Base-by-base conservation (phyloP, 2,329 filamentous ascomycete genomes). In the Colletotrichum melonis region DNA sequence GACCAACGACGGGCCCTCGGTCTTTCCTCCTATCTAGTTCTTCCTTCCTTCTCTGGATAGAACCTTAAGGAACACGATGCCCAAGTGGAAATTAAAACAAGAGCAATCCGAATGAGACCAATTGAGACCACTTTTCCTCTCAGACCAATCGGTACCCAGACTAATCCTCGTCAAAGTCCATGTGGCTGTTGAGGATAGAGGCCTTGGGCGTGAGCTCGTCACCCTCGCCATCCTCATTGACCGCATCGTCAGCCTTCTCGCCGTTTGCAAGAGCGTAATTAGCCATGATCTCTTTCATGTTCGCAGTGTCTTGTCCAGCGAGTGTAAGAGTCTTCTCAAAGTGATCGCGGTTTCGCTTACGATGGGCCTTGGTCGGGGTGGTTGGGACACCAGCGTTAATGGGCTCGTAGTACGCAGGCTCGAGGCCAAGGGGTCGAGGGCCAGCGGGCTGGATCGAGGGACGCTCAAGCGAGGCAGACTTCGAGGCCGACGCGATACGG, bases 251-350 rank as follows among this genome's bases (percentile, higher is more conserved):
- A 11, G 49, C 63, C 11, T 49, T 32, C 4, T 26, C 30, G 14
- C 9, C 19, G 42, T 63, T 35, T 3, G 54, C 22, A 3, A 56
- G 32, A 26, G 60, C 49, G 49, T 49, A 63, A 22, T 49, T 62
- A 3, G 54, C 59, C 4, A 69, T 35, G 19, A 75, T 75, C 58
- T 75, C 73, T 9, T 68, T 57, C 63, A 75, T 69, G 6, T 65
- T 63, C 2, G 73, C 73, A 11, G 68, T 66, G 12, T 75, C 74
- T 24, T 38, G 46, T n/a, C 72, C 72, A 7, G 69, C 67, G 32
- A 75, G 59, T n/a, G 69, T 69, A 3, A 26, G 62, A 7, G 73
- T 75, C 6, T 65, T 69, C 28, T 75, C 69, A 24, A 67, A 67
- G 22, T 69, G 69, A n/a, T 57, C 38, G 16, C 65, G 73, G 28